These are phyloP conservation scores for Eucalyptus fibrosa DNA, from an alignment of 345 rosid species.

Conservation along the genomic window DNA sequence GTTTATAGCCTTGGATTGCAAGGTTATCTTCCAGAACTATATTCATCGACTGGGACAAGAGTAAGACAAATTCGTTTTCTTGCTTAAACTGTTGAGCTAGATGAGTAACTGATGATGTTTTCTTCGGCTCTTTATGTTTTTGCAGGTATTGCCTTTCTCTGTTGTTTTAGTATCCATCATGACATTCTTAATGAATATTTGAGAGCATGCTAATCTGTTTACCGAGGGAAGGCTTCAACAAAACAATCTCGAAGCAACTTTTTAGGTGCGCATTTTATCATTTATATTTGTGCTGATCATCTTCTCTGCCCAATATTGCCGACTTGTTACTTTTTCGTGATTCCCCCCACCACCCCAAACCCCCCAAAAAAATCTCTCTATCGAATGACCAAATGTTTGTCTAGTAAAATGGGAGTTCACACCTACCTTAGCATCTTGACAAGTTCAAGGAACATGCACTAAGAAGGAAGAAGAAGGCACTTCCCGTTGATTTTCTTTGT, in stretches of 20 bases:
- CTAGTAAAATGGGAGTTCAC: background rate
- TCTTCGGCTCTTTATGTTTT: background rate
- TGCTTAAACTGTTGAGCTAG: background rate
- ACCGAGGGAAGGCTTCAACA: background rate
- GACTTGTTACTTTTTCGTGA: background rate
- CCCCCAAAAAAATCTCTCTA: background rate
- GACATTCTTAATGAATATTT: background rate
- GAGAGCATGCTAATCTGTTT: background rate
- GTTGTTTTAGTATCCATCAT: background rate
- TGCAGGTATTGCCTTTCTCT: background rate
- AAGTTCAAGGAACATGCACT: background rate
- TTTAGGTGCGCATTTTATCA: background rate
- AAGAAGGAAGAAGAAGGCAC: background rate
- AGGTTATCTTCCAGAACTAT: constrained; percentile 50
- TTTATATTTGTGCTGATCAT: background rate
- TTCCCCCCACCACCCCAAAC: background rate
- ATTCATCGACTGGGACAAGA: constrained; percentile 21
- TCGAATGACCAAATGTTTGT: background rate
- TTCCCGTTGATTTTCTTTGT: background rate
- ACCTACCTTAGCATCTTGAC: background rate
- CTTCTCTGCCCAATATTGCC: background rate
- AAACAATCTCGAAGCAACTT: background rate
- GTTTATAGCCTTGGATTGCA: constrained; percentile 69
- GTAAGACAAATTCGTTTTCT: constrained; percentile 16
- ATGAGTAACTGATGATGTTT: background rate